phyloP scores from a whole-genome alignment of 345 rosid genomes.

The Citrus inodora region DNA sequence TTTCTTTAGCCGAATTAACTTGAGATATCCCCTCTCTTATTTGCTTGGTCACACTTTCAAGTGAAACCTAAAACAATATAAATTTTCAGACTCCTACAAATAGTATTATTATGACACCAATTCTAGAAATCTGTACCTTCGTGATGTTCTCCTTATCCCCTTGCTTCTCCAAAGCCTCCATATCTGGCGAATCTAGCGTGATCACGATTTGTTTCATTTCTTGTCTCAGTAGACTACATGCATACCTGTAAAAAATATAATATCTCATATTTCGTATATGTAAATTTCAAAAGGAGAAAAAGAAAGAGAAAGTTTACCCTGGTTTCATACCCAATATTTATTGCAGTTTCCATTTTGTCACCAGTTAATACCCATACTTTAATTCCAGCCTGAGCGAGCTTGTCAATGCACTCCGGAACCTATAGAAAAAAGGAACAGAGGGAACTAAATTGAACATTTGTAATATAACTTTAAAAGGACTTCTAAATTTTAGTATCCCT shows the following conservation, averaged over 20 bases:
- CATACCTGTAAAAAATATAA: constrained; percentile 50
- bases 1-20: constrained; percentile 28
- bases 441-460: background rate
- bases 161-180: constrained; percentile 56
- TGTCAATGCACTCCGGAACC: constrained; percentile 80
- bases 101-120: background rate
- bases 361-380: constrained; percentile 92
- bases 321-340: constrained; percentile 73
- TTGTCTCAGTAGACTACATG: constrained; percentile 72
- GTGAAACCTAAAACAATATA: constrained; percentile 47
- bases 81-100: constrained; percentile 10
- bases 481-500: background rate
- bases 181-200: constrained; percentile 62
- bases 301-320: background rate
- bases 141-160: constrained; percentile 49
- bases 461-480: background rate
- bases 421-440: constrained; percentile 19
- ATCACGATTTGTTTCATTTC: constrained; percentile 63
- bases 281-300: constrained; percentile 10
- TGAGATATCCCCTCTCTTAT: constrained; percentile 36
- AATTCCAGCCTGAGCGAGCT: constrained; percentile 72
- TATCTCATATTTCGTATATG: constrained; percentile 7
- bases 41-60: constrained; percentile 50
- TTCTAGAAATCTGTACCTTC: constrained; percentile 40
- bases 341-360: constrained; percentile 87